These are phyloP conservation scores for Boletus eberwhitei DNA, from an alignment of 768 basidiomycete genomes.

Conservation along the genomic window DNA sequence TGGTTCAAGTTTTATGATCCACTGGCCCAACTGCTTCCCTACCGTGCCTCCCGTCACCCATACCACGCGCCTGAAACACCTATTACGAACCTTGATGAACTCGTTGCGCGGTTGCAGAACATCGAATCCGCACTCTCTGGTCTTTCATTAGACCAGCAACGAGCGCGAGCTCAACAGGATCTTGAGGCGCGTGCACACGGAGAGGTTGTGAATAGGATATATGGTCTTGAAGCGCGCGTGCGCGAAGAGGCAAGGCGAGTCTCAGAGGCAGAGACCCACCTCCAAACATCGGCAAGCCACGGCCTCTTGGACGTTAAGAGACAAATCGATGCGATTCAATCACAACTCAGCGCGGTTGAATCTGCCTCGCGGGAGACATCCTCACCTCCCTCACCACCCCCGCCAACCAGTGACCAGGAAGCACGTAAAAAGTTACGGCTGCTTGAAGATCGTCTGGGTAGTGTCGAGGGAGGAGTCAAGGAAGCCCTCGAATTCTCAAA, in stretches of 20 bases:
- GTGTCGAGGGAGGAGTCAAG: constrained; percentile 60
- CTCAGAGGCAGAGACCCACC: constrained; percentile 51
- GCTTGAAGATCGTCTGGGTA: constrained; percentile 61
- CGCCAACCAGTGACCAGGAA: constrained; percentile 48
- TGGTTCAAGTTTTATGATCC: constrained; percentile 44
- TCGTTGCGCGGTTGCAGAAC: constrained; percentile 56
- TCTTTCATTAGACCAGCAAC: constrained; percentile 55
- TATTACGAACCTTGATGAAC: constrained; percentile 61
- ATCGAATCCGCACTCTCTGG: constrained; percentile 64
- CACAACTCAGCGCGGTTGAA: constrained; percentile 35
- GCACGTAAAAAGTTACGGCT: constrained; percentile 49
- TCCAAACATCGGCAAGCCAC: constrained; percentile 42
- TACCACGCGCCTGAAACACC: constrained; percentile 59
- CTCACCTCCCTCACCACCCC: constrained; percentile 11
- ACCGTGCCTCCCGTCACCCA: constrained; percentile 28
- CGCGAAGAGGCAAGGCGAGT: constrained; percentile 43
- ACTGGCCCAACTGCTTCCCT: constrained; percentile 32
- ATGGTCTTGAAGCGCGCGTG: constrained; percentile 53
- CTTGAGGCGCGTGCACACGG: constrained; percentile 47
- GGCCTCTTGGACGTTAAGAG: constrained; percentile 49
- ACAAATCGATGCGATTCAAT: constrained; percentile 54
- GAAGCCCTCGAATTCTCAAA: constrained; percentile 71
- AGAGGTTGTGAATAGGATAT: constrained; percentile 54
- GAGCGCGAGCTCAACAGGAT: constrained; percentile 48
- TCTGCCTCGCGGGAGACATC: constrained; percentile 19